Base-by-base conservation (phyloP, 2,329 filamentous ascomycete genomes). In the Trichoderma sp. region DNA sequence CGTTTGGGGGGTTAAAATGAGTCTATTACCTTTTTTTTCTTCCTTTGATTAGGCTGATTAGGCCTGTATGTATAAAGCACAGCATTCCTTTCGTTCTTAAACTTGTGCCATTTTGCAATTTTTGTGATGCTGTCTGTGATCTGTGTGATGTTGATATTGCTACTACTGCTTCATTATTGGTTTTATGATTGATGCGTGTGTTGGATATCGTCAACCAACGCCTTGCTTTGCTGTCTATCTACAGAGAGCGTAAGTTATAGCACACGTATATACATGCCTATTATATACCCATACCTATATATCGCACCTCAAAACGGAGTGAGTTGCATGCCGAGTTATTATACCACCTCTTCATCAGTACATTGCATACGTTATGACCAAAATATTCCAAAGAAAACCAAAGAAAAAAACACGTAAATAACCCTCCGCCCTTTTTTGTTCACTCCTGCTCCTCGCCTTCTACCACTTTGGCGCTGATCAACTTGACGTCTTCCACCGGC, bases 401-500 rank as follows among this genome's bases (percentile, higher is more conserved):
- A 26, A 26, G 11, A 10, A 11, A 18, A 39, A 39, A 30, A 30
- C 6, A 7, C 5, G 43, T 11, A 24, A 49, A 58, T 26, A 28
- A 1, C 10, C 14, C 4, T 2, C 24, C 43, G 7, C 13, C 13
- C 24, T 46, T 73, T 49, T 73, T 34, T 3, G 3, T 11, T 34
- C 51, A 76, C n/a, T 66, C 37, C 59, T 75, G 71, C 13, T 83
- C 85, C 0, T 83, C 85, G 54, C 84, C 85, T 72, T 91, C 89
- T n/a, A 92, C 76, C 21, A 97, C 83, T 71, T 85, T 86, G 11
- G 93, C 93, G 73, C 83, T 87, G 55, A 93, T 77, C 70, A 98
- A 95, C 82, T 87, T 94, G 66, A 98, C 87, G 74, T 96, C 90
- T 74, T 96, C 91, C 6, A 89, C 81, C 0, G 96, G 96, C 74